Evolutionary conservation across 2,329 filamentous ascomycete species (phyloP), one percentile per base, ranked within the genome.

Genomic region (Colletotrichum spinosum): DNA sequence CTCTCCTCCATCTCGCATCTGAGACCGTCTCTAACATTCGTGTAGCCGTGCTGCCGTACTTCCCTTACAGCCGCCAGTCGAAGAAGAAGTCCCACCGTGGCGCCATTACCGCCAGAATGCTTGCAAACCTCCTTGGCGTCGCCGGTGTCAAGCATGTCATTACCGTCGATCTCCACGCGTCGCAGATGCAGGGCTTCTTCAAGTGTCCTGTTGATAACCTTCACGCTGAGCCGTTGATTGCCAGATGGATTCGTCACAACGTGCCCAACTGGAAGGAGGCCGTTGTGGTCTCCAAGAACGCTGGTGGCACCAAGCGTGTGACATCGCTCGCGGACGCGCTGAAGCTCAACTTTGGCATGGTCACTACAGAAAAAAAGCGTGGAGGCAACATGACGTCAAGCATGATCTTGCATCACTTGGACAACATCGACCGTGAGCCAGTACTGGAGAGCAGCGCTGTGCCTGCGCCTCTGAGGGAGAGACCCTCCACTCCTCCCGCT

Each of bases 151-250:
- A 97, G 80, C 96, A 99, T 83, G 92, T 99, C 77, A 94, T 99
- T 73, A 99, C 96, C 13, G 92, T 99, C 75, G 96, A 99, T 76
- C 86, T 99, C 37, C 96, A 99, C 81, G 92, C 92, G 57, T 94
- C 92, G n/a, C 96, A 98, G 82, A 98, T 98, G 93, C 96, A 99
- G 81, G 96, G 96, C 64, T 99, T 99, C 82, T 99, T 99, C 86
- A 92, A 92, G 75, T 97, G 95, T 72, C 96, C 96, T 0, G 95
- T 99, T 66, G 96, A 99, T 79, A 98, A 99, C 75, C 89, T 99
- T 57, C 93, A 97, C 72, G 96, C 96, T 55, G 96, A 99, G 78
- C 95, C 96, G 13, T 86, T 98, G 69, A 93, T 99, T 73, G 94
- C 95, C 58, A 92, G 93, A 72, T 99, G 96, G 96, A 97, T 99